Percentiles rank a stretch among this genome's conserved stretches.
phyloP scores from a whole-genome alignment of 2,329 filamentous ascomycete genomes.

The Aspergillus tamarii region DNA sequence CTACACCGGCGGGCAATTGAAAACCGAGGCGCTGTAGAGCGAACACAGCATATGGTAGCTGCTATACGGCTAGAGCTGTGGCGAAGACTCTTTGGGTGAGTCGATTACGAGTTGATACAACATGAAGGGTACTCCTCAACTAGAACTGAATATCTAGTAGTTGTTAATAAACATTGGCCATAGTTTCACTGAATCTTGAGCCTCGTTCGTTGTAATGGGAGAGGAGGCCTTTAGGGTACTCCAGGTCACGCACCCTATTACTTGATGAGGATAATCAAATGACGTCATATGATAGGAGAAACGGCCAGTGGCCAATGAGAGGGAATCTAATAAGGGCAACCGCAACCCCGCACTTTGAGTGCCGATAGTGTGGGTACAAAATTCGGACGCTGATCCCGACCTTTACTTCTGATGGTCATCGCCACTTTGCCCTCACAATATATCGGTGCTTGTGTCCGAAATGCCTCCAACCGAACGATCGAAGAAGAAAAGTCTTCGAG shows the following conservation, averaged over 20 bases:
- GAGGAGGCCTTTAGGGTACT: background rate
- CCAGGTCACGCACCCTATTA: background rate
- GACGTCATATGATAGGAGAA: background rate
- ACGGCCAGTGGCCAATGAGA: background rate
- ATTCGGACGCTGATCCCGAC: background rate
- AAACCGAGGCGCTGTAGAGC: constrained; percentile 70
- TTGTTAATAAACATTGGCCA: background rate
- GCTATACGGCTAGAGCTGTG: background rate
- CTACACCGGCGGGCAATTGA: constrained; percentile 66
- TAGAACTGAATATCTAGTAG: background rate
- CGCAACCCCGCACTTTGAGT: background rate
- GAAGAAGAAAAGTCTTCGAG: background rate
- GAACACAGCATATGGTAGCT: background rate
- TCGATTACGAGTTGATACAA: background rate
- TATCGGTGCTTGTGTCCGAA: background rate
- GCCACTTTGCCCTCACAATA: background rate
- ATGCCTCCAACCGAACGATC: background rate
- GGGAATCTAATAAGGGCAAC: background rate
- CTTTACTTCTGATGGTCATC: background rate
- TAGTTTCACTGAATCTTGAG: background rate
- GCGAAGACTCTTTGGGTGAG: background rate
- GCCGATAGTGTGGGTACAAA: background rate
- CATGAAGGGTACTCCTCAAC: background rate
- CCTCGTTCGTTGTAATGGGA: background rate
- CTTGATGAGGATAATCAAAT: background rate